These are phyloP conservation scores for Cadophora malorum DNA, from an alignment of 2,329 filamentous ascomycete genomes.

Conservation along the genomic window DNA sequence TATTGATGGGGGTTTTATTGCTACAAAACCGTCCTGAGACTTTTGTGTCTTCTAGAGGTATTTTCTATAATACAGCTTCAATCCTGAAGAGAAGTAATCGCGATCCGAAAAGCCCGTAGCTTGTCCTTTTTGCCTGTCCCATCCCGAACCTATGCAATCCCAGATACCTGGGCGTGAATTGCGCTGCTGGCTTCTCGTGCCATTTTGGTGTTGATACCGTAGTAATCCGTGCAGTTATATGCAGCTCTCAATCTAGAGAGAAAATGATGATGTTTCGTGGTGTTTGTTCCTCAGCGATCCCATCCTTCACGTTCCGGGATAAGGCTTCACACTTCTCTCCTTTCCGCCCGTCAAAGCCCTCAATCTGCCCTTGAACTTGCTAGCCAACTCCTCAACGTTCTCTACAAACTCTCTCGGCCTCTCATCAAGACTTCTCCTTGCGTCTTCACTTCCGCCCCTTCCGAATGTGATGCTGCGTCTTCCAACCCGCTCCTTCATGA, in stretches of 20 bases:
- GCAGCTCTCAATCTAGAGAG: conserved; percentile 1
- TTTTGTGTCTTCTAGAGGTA: not conserved
- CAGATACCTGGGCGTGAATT: conserved; percentile 8
- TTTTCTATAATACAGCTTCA: conserved; percentile 12
- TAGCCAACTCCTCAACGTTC: conserved; percentile 26
- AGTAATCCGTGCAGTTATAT: conserved; percentile 6
- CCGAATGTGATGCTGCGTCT: conserved; percentile 32
- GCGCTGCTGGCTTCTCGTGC: not conserved
- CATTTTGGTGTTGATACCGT: conserved; percentile 11
- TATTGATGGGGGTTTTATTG: conserved; percentile 2
- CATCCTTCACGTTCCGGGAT: conserved; percentile 32
- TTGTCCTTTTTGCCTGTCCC: not conserved
- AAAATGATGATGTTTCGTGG: conserved; percentile 4
- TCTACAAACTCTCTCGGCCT: conserved; percentile 22
- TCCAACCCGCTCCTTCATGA: conserved; percentile 24
- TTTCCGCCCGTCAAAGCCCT: conserved; percentile 36
- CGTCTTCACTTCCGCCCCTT: conserved; percentile 5
- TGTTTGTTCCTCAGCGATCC: not conserved
- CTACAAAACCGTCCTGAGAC: conserved; percentile 3
- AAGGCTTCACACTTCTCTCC: conserved; percentile 32
- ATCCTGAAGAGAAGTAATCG: conserved; percentile 4
- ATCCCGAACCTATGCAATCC: not conserved
- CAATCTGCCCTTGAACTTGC: conserved; percentile 36
- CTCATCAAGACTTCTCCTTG: conserved; percentile 31
- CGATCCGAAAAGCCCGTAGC: conserved; percentile 16